phyloP scores from a whole-genome alignment of 257 asterid species.

The Solanum commersonii region DNA sequence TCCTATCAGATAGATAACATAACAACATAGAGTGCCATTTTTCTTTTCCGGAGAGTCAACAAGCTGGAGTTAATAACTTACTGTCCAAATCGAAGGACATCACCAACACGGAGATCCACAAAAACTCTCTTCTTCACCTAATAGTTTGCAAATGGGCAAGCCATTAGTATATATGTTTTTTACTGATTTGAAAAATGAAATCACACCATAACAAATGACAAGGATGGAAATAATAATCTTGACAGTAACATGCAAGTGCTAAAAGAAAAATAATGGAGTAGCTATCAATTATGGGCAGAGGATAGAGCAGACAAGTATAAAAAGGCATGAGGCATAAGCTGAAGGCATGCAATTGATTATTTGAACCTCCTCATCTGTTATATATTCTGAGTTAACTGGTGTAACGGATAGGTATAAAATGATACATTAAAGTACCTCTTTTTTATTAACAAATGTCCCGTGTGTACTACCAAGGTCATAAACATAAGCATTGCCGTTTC shows the following conservation, averaged over 20 bases:
- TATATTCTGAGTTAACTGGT: neutral
- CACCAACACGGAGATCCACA: conserved; percentile 88
- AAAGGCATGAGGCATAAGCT: neutral
- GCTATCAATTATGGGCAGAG: neutral
- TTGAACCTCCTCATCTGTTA: neutral
- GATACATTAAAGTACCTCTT: conserved; percentile 36
- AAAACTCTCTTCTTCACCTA: conserved; percentile 75
- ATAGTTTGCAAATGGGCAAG: conserved; percentile 4
- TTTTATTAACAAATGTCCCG: conserved; percentile 85
- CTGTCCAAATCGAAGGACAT: conserved; percentile 94
- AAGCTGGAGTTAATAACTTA: conserved; percentile 28
- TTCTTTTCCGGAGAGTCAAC: neutral
- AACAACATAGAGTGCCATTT: neutral
- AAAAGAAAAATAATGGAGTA: neutral
- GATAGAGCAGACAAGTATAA: neutral
- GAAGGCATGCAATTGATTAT: neutral
- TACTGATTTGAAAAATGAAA: neutral
- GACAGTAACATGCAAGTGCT: neutral
- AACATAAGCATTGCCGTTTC: conserved; percentile 60
- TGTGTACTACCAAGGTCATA: conserved; percentile 95
- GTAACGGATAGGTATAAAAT: neutral
- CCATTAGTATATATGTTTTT: neutral
- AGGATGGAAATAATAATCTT: neutral
- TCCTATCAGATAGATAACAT: neutral
- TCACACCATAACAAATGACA: neutral